These are phyloP conservation scores for Sarcodon sp. DNA, from an alignment of 768 basidiomycete genomes.

Conservation along the genomic window DNA sequence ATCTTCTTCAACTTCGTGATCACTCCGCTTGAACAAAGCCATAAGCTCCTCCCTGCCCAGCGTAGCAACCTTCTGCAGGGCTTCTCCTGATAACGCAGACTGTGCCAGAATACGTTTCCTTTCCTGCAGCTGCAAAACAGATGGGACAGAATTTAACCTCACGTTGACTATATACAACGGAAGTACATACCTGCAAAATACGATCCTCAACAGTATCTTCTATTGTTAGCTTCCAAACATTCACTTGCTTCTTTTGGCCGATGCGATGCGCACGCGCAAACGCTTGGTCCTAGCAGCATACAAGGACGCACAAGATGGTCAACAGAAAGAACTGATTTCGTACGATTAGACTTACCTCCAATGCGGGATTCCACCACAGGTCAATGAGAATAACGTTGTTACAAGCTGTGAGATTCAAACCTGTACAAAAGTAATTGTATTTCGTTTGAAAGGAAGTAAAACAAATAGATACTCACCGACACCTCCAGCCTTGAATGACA, in stretches of 20 bases:
- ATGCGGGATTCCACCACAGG: conserved; percentile 90
- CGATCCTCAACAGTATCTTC: conserved; percentile 81
- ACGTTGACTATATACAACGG: neutral
- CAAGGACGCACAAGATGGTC: conserved; percentile 1
- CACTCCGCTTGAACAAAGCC: conserved; percentile 55
- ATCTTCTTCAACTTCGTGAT: conserved; percentile 42
- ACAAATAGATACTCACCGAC: conserved; percentile 40
- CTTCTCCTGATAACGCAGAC: conserved; percentile 82
- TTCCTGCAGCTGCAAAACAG: conserved; percentile 61
- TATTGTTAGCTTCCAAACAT: conserved; percentile 84
- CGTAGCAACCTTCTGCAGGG: conserved; percentile 62
- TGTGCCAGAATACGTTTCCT: conserved; percentile 76
- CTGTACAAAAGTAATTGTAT: conserved; percentile 19
- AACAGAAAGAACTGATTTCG: neutral
- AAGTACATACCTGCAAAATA: conserved; percentile 46
- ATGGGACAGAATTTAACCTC: neutral
- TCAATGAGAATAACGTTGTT: conserved; percentile 92
- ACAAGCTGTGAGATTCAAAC: conserved; percentile 85
- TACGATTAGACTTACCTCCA: conserved; percentile 39
- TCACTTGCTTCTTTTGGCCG: conserved; percentile 78
- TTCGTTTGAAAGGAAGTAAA: neutral
- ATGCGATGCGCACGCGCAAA: conserved; percentile 87
- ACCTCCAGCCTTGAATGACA: conserved; percentile 93
- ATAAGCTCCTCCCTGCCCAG: conserved; percentile 81
- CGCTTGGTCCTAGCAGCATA: conserved; percentile 60